Evolutionary conservation across 306 rosid genomes (phyloP), one percentile per base, ranked within the genome.

Genomic region (Glycyrrhiza uralensis): DNA sequence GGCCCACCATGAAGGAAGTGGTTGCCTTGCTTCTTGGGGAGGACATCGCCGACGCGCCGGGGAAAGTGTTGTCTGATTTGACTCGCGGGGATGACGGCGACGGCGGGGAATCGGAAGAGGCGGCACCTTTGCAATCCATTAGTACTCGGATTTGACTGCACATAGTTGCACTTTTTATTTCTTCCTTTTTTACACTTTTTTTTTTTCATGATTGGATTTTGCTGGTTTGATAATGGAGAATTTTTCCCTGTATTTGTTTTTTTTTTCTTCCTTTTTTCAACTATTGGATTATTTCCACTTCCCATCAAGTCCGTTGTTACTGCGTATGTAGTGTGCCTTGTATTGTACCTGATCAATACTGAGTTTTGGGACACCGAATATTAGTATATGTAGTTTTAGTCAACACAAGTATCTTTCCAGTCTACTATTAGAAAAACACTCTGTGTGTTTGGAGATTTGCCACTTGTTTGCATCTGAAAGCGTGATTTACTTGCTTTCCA

Each of bases 1-100:
- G 98, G 66, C 98, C 98, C 3, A 80, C 74, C 38, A 91, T 94
- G 92, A 85, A 75, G 71, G 98, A 94, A 36, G 89, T 94, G n/a
- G 85, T 83, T 17, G 87, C 87, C 2, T 70, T 94, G 13, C 79
- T 94, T 62, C 71, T 82, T 0, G 87, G 95, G 1, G 87, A 87
- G 74, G 75, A 77, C 3, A 46, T 51, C 0, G 70, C 83, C 0
- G 76, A 88, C 15, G 76, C 80, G 4, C 94, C 92, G 0, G 79
- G 84, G 2, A 79, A 82, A 3, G 51, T 87, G 33, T 72, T 87
- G 73, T 84, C 92, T 2, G 85, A 65, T 35, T 76, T 86, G 78
- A 78, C 85, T 2, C 65, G 76, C 5, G 80, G 75, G 1, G 72
- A 79, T 1, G 57, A 29, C 10, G 32, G 3, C 1, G 71, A 29